A percentile compares a stretch with the other conserved stretches of the same genome.
These are phyloP conservation scores for Vicia sativa DNA, from an alignment of 306 rosid species.

Conservation along the genomic window DNA sequence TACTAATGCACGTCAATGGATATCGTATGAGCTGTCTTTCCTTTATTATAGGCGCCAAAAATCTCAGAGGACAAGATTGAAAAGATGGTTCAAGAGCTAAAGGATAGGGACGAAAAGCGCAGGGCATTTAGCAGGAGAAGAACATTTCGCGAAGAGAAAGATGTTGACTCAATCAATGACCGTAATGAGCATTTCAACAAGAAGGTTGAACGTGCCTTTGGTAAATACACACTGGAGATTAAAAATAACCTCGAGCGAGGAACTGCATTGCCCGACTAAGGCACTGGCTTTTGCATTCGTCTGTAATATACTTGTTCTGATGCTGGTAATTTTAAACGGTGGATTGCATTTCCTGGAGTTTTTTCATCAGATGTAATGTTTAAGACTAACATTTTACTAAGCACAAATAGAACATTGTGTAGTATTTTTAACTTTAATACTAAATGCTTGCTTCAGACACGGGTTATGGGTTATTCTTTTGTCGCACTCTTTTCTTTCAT, in stretches of 20 bases:
- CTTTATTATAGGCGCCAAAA: conserved; percentile 68
- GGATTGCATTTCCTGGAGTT: conserved; percentile 10
- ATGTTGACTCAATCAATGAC: conserved; percentile 94
- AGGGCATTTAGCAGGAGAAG: conserved; percentile 87
- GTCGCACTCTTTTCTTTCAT: neutral
- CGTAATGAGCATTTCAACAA: conserved; percentile 98
- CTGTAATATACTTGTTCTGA: conserved; percentile 9
- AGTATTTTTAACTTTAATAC: conserved; percentile 27
- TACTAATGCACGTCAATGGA: conserved; percentile 6
- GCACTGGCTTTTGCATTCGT: conserved; percentile 26
- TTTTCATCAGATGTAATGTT: conserved; percentile 30
- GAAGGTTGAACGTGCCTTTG: conserved; percentile 98
- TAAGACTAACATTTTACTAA: conserved; percentile 19
- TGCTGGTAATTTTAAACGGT: conserved; percentile 12
- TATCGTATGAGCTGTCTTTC: conserved; percentile 30
- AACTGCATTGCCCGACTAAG: conserved; percentile 92
- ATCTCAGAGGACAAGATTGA: conserved; percentile 83
- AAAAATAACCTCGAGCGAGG: conserved; percentile 99
- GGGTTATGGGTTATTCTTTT: conserved; percentile 19
- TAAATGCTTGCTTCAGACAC: conserved; percentile 1
- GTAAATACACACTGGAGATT: conserved; percentile 94
- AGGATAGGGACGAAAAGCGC: conserved; percentile 80
- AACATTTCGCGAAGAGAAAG: conserved; percentile 90
- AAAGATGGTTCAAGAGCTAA: conserved; percentile 92
- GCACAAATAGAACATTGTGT: conserved; percentile 3